phyloP scores from a whole-genome alignment of 306 rosid genomes.

The Clitoria ternatea region DNA sequence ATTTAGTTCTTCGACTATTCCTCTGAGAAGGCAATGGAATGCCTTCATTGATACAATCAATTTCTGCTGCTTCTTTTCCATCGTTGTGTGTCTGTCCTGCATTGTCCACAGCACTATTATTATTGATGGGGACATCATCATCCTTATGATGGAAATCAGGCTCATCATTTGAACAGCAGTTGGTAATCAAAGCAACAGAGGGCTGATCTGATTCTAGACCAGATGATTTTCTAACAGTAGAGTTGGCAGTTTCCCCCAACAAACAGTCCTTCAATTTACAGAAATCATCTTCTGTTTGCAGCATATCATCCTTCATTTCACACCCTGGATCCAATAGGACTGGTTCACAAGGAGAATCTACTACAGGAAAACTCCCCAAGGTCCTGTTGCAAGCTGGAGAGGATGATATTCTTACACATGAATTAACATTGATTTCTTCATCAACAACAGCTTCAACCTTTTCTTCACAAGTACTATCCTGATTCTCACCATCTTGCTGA shows the following conservation, averaged over 20 bases:
- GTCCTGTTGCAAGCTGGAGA: conserved; percentile 30
- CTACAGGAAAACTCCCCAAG: conserved; percentile 35
- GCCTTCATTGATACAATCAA: conserved; percentile 43
- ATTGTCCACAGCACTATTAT: conserved; percentile 26
- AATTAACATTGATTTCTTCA: conserved; percentile 29
- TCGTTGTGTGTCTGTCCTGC: conserved; percentile 37
- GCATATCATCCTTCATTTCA: conserved; percentile 23
- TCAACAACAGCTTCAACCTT: conserved; percentile 33
- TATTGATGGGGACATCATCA: conserved; percentile 35
- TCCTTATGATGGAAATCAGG: conserved; percentile 34
- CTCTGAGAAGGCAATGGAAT: conserved; percentile 46
- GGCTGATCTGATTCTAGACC: conserved; percentile 43
- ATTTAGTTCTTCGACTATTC: conserved; percentile 48
- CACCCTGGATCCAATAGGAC: conserved; percentile 32
- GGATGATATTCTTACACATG: conserved; percentile 26
- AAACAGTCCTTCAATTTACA: conserved; percentile 37
- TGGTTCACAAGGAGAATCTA: conserved; percentile 34
- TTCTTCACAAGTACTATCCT: conserved; percentile 38
- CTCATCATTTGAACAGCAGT: conserved; percentile 37
- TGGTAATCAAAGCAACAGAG: conserved; percentile 28
- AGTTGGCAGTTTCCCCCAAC: conserved; percentile 21
- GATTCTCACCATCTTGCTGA: conserved; percentile 35
- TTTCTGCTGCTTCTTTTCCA: conserved; percentile 40
- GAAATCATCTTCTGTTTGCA: conserved; percentile 32
- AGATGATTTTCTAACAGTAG: conserved; percentile 29